Percentiles rank a stretch among this genome's conserved stretches.
phyloP scores from a whole-genome alignment of 2,329 filamentous ascomycete species.

The Penicillium sp. region DNA sequence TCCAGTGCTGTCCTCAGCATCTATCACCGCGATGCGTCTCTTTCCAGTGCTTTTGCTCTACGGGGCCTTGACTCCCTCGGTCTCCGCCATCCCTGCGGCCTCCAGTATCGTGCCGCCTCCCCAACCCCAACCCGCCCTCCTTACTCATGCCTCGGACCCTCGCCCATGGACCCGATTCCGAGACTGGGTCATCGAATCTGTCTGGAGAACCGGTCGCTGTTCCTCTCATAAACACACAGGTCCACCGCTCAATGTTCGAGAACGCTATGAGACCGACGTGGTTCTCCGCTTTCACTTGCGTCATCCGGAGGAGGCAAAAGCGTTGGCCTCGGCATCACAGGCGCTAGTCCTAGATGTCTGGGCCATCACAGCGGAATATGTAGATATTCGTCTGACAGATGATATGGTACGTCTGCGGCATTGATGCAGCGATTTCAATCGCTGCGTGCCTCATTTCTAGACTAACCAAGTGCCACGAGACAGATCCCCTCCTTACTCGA shows the following conservation, averaged over 20 bases:
- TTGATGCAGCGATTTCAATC: neutral
- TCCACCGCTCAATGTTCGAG: slow-evolving; percentile 41
- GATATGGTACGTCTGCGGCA: slow-evolving; percentile 60
- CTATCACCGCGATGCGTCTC: slow-evolving; percentile 19
- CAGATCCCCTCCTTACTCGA: slow-evolving; percentile 71
- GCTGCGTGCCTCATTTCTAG: neutral
- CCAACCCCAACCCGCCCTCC: slow-evolving; percentile 21
- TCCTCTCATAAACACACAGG: slow-evolving; percentile 22
- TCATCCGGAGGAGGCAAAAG: slow-evolving; percentile 65
- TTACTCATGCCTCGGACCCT: slow-evolving; percentile 29
- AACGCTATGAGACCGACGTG: slow-evolving; percentile 74
- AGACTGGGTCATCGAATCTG: slow-evolving; percentile 43
- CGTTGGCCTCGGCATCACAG: slow-evolving; percentile 70
- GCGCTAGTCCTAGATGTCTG: slow-evolving; percentile 86
- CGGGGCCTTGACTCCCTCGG: slow-evolving; percentile 17
- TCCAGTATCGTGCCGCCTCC: slow-evolving; percentile 35
- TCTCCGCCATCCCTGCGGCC: slow-evolving; percentile 36
- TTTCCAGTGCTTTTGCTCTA: slow-evolving; percentile 19
- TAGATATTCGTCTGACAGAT: slow-evolving; percentile 78
- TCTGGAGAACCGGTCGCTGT: slow-evolving; percentile 40
- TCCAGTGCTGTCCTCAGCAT: neutral
- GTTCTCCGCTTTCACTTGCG: slow-evolving; percentile 85
- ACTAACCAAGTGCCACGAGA: neutral
- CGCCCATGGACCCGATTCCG: slow-evolving; percentile 41
- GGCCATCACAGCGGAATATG: slow-evolving; percentile 77